Percentiles rank a stretch among this genome's conserved stretches.
Evolutionary conservation across 2,329 filamentous ascomycete genomes (phyloP).

Genomic region (Didymellaceae sp.): DNA sequence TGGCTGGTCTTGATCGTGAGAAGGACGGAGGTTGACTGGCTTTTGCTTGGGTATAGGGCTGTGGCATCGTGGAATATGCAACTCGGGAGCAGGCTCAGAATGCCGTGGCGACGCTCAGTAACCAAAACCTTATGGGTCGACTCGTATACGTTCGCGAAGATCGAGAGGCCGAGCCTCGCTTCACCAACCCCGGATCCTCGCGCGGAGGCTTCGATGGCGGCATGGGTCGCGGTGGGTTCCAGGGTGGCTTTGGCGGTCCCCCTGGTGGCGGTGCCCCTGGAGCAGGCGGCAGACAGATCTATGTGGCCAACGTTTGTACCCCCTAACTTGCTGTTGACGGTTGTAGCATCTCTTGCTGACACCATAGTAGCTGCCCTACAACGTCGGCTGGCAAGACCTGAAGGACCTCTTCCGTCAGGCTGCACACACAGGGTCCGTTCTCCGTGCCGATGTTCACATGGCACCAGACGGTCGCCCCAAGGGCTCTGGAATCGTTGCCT

Average conservation of each 20-base stretch:
- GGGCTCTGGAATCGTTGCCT: constrained; percentile 95
- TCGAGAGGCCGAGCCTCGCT: constrained; percentile 96
- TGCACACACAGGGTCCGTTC: constrained; percentile 61
- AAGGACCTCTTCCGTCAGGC: constrained; percentile 99
- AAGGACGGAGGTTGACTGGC: constrained; percentile 99
- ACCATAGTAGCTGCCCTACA: constrained; percentile 82
- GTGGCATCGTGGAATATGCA: constrained; percentile 99
- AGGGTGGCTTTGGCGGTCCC: constrained; percentile 57
- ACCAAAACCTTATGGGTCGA: constrained; percentile 98
- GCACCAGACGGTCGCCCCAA: constrained; percentile 93
- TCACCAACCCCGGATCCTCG: constrained; percentile 72
- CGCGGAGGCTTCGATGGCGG: constrained; percentile 59
- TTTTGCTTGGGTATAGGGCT: constrained; percentile 95
- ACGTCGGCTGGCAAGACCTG: constrained; percentile 97
- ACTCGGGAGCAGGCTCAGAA: constrained; percentile 98
- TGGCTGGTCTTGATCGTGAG: constrained; percentile 76
- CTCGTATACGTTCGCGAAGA: constrained; percentile 99
- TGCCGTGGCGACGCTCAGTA: constrained; percentile 96
- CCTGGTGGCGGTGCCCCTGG: constrained; percentile 66
- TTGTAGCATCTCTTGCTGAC: constrained; percentile 39
- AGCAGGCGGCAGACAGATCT: constrained; percentile 85
- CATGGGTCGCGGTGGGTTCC: constrained; percentile 51
- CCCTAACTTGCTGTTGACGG: constrained; percentile 36
- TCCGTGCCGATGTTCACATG: constrained; percentile 93
- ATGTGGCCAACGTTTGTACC: constrained; percentile 93